Evolutionary conservation across 1,284 basidiomycete species (phyloP).

Genomic region (Veloboletus limbatus): DNA sequence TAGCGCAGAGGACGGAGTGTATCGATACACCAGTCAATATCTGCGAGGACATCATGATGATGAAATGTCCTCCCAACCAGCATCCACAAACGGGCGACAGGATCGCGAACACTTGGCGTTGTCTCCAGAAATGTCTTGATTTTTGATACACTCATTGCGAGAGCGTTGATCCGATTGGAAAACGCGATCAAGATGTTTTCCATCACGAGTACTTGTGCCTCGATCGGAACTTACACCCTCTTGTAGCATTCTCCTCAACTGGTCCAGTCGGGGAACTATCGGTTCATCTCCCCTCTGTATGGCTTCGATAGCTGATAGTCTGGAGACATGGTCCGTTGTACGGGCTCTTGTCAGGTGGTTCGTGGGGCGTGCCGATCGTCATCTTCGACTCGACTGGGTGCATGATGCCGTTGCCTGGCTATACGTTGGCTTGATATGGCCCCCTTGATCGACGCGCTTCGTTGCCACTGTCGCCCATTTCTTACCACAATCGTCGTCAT

Average conservation of each 20-base stretch:
- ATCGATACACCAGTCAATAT: no score
- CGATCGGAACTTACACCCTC: constrained; percentile 47
- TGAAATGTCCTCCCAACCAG: not conserved
- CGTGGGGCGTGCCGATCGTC: no score
- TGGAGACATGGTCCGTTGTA: no score
- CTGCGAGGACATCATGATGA: no score
- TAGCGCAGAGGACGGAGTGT: no score
- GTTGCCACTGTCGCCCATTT: no score
- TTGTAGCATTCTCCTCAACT: constrained; percentile 57
- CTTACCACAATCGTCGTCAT: no score
- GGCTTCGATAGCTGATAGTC: constrained; percentile 54
- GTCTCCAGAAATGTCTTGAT: constrained; percentile 71
- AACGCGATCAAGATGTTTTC: constrained; percentile 49
- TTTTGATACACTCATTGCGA: constrained; percentile 66
- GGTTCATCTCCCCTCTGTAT: constrained; percentile 42
- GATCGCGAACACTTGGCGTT: constrained; percentile 69
- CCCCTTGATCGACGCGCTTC: no score
- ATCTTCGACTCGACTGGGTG: no score
- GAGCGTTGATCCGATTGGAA: constrained; percentile 68
- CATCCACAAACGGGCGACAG: constrained; percentile 25
- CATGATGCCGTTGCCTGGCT: no score
- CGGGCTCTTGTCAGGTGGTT: no score
- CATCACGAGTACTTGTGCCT: constrained; percentile 22
- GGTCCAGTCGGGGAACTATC: constrained; percentile 55
- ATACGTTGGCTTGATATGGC: no score